Conservation (phyloP, 805 yeast genomes). For the Zygosaccharomyces bisporus region DNA sequence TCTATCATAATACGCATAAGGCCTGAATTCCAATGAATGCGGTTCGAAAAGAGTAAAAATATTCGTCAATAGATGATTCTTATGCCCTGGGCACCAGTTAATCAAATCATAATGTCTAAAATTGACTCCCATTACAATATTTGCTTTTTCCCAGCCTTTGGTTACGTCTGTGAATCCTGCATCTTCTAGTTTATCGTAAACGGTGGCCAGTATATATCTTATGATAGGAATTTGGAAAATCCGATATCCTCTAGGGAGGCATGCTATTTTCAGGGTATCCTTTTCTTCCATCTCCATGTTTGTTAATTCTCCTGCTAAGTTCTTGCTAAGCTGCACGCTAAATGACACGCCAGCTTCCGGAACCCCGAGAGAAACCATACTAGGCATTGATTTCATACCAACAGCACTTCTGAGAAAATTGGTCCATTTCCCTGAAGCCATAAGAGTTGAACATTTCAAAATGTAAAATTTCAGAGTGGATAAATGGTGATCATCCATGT, state of each 20-base stretch:
- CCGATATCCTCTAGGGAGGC: slow-evolving; percentile 22
- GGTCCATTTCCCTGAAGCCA: slow-evolving; percentile 60
- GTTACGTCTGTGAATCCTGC: slow-evolving; percentile 29
- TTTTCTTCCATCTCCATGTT: slow-evolving; percentile 14
- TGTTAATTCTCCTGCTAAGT: slow-evolving; percentile 12
- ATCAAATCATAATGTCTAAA: slow-evolving; percentile 70
- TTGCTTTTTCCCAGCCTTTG: slow-evolving; percentile 25
- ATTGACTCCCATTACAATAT: slow-evolving; percentile 47
- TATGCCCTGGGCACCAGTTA: slow-evolving; percentile 59
- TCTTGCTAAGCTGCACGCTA: slow-evolving; percentile 23
- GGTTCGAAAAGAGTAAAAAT: slow-evolving; percentile 43
- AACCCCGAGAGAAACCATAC: slow-evolving; percentile 44
- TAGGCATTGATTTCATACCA: slow-evolving; percentile 42
- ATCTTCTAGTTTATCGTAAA: slow-evolving; percentile 36
- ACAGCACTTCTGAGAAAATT: slow-evolving; percentile 50
- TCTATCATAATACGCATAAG: slow-evolving; percentile 40
- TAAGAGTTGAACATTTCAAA: slow-evolving; percentile 50
- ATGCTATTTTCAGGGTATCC: slow-evolving; percentile 15
- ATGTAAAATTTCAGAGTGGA: slow-evolving; percentile 43
- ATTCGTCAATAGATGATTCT: slow-evolving; percentile 41
- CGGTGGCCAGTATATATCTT: slow-evolving; percentile 23
- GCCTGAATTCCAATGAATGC: slow-evolving; percentile 61
- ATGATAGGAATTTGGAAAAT: slow-evolving; percentile 25
- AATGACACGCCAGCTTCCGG: slow-evolving; percentile 39
- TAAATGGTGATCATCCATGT: slow-evolving; percentile 13